phyloP scores from a whole-genome alignment of 2,329 filamentous ascomycete species.

The Clarireedia homoeocarpa region DNA sequence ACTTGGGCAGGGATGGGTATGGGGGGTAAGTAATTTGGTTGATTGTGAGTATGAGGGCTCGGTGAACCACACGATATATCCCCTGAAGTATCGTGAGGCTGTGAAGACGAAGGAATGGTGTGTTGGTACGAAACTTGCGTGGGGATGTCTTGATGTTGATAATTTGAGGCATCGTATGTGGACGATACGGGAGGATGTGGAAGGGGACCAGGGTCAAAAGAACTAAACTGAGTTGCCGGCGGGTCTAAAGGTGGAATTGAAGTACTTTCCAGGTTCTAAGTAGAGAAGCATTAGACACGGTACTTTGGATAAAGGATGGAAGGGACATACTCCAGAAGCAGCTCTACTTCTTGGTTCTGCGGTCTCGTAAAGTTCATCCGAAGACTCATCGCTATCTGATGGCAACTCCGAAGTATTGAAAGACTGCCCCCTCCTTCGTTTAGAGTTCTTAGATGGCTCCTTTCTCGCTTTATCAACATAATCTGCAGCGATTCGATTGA shows the following conservation, averaged over 20 bases:
- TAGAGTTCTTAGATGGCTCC: background rate
- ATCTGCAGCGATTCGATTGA: background rate
- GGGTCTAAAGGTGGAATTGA: background rate
- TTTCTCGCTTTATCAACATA: background rate
- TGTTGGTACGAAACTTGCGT: no score
- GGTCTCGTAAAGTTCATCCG: background rate
- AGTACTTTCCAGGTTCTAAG: background rate
- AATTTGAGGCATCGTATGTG: background rate
- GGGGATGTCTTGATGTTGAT: background rate
- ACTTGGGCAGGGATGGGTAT: background rate
- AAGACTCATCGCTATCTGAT: no score
- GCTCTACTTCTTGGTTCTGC: background rate
- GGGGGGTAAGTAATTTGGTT: background rate
- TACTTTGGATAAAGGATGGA: background rate
- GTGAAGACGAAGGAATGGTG: no score
- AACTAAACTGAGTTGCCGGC: background rate
- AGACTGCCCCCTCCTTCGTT: background rate
- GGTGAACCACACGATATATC: no score
- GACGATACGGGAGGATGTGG: background rate
- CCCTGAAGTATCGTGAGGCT: background rate
- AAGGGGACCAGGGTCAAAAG: background rate
- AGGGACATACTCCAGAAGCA: background rate
- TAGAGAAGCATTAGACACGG: no score
- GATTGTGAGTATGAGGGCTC: background rate
- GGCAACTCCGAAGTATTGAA: no score